phyloP scores from a whole-genome alignment of 768 basidiomycete genomes.

The Austroboletus festivus region DNA sequence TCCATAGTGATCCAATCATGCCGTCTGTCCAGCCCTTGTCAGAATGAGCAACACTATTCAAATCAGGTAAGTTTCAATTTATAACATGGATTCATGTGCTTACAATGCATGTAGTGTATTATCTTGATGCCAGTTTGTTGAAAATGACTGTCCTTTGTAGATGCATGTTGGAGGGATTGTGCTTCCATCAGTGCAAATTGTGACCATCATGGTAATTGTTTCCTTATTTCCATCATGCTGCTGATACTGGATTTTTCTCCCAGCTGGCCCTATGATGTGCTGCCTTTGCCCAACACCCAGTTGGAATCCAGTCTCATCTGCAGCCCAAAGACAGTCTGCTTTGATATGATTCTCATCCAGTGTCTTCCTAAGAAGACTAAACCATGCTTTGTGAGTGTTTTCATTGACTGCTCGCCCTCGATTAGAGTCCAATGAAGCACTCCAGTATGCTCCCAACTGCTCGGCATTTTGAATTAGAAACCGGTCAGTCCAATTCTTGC shows the following conservation, averaged over 20 bases:
- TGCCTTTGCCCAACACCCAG: constrained; percentile 1
- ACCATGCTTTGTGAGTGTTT: constrained; percentile 28
- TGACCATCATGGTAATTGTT: too few species aligned
- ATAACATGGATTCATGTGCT: too few species aligned
- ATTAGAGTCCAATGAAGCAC: not conserved
- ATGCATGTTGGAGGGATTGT: too few species aligned
- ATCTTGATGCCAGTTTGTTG: too few species aligned
- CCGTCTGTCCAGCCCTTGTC: too few species aligned
- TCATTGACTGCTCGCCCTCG: constrained; percentile 34
- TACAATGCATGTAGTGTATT: too few species aligned
- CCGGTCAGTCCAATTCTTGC: constrained; percentile 14
- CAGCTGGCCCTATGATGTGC: constrained; percentile 4
- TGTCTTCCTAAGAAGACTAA: constrained; percentile 29
- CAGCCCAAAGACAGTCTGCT: constrained; percentile 10
- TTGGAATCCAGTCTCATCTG: constrained; percentile 16
- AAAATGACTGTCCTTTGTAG: too few species aligned
- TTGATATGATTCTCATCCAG: constrained; percentile 5
- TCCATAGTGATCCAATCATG: too few species aligned
- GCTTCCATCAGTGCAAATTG: too few species aligned
- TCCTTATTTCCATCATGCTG: too few species aligned
- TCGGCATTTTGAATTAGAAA: constrained; percentile 7
- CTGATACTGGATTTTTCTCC: not conserved
- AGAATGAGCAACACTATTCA: too few species aligned
- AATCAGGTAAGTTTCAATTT: too few species aligned
- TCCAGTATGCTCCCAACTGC: not conserved